phyloP scores from a whole-genome alignment of 176 grass and related monocot species.

The Canna indica region DNA sequence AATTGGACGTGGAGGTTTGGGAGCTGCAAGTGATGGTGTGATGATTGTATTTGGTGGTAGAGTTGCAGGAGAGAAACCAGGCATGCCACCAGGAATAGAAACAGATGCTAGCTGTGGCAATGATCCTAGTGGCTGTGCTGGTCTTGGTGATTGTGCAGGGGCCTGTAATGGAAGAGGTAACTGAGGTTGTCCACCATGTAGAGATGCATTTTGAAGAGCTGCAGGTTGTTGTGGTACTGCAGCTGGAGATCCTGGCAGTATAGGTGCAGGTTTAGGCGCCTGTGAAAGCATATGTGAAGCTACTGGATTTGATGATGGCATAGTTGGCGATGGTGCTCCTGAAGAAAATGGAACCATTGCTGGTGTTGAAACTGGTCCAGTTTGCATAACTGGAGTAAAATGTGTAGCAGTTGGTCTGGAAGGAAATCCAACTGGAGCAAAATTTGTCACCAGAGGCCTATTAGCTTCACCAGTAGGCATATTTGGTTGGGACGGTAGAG shows the following conservation, averaged over 20 bases:
- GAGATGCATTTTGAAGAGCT: conserved; percentile 1
- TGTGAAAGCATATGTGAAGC: conserved; percentile 13
- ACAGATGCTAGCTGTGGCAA: too few species aligned
- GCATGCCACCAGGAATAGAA: conserved; percentile 10
- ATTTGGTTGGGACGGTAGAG: conserved; percentile 30
- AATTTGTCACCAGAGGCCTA: conserved; percentile 28
- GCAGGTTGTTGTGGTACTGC: background rate
- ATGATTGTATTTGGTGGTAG: conserved; percentile 19
- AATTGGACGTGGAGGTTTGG: conserved; percentile 41
- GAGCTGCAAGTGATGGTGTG: conserved; percentile 13
- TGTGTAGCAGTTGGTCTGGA: conserved; percentile 20
- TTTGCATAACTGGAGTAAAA: conserved; percentile 23
- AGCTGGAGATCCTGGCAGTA: conserved; percentile 3
- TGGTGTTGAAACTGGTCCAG: conserved; percentile 23
- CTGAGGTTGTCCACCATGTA: conserved; percentile 3
- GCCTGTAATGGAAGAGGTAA: background rate
- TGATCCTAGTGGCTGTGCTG: too few species aligned
- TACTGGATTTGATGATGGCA: conserved; percentile 18
- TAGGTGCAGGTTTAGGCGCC: conserved; percentile 12
- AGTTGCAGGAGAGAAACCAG: conserved; percentile 19
- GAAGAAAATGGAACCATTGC: conserved; percentile 25
- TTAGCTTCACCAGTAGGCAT: conserved; percentile 17
- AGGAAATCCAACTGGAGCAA: conserved; percentile 27
- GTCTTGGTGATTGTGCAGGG: conserved; percentile 20
- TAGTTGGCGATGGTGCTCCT: conserved; percentile 15